Conservation (phyloP, 257 asterid species). For the Capsicum chinense region DNA sequence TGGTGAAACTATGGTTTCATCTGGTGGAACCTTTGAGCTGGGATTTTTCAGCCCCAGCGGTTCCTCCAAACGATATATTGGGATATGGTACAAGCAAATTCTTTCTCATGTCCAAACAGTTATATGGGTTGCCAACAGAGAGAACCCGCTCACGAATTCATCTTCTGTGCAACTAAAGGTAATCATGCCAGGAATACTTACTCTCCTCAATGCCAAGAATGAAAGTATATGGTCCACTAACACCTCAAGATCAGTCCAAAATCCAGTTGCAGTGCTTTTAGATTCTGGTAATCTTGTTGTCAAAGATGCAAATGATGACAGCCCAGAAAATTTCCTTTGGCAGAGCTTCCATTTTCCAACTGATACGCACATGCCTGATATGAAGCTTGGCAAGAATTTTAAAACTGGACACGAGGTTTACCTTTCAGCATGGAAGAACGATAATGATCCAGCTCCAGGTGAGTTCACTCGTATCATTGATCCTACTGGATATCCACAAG, state of each 20-base stretch:
- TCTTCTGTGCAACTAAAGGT: neutral
- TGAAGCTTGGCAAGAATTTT: slow-evolving; percentile 13
- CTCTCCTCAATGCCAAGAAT: neutral
- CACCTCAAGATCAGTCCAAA: slow-evolving; percentile 18
- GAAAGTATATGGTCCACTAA: slow-evolving; percentile 6
- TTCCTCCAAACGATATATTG: neutral
- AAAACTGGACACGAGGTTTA: slow-evolving; percentile 9
- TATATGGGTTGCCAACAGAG: slow-evolving; percentile 22
- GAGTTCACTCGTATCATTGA: slow-evolving; percentile 32
- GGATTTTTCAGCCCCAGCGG: neutral
- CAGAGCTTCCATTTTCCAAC: neutral
- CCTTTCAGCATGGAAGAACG: slow-evolving; percentile 23
- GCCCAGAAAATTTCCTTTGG: neutral
- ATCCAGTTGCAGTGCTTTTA: slow-evolving; percentile 11
- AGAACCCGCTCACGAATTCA: neutral
- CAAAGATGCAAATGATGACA: neutral
- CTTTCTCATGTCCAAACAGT: neutral
- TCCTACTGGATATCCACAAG: slow-evolving; percentile 36
- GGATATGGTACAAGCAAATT: slow-evolving; percentile 21
- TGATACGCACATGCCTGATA: neutral
- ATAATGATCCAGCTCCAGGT: slow-evolving; percentile 25
- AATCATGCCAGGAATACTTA: neutral
- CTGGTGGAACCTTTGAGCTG: slow-evolving; percentile 17
- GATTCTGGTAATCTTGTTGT: slow-evolving; percentile 4
- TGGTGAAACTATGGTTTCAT: slow-evolving; percentile 44